These are phyloP conservation scores for Aureobasidium namibiae DNA, from an alignment of 2,329 filamentous ascomycete genomes.

Conservation along the genomic window DNA sequence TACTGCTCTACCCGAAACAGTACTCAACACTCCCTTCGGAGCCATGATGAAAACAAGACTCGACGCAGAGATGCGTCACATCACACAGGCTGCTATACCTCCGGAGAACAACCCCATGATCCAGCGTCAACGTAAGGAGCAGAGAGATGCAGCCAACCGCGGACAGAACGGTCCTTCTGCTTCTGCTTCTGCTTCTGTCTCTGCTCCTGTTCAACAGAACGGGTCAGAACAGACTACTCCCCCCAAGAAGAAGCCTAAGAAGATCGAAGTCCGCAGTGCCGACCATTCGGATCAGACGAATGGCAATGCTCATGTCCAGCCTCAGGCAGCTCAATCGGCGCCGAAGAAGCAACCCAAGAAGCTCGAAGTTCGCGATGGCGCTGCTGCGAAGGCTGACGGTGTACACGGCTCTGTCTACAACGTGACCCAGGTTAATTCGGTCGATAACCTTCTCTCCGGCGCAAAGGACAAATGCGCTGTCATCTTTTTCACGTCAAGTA, in stretches of 20 bases:
- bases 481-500: conserved; percentile 87
- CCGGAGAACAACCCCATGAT: conserved; percentile 22
- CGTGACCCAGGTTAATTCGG: conserved; percentile 49
- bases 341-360: conserved; percentile 10
- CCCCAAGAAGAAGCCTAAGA: conserved; percentile 11
- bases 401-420: conserved; percentile 48
- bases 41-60: conserved; percentile 77
- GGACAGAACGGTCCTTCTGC: not conserved
- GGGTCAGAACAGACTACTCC: not conserved
- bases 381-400: conserved; percentile 2
- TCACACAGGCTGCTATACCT: conserved; percentile 50
- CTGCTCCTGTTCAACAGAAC: not conserved
- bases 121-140: conserved; percentile 4
- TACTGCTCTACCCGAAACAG: conserved; percentile 71
- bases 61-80: conserved; percentile 53
- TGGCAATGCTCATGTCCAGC: not conserved
- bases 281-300: not conserved
- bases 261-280: conserved; percentile 5
- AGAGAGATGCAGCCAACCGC: not conserved
- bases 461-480: conserved; percentile 64
- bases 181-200: not conserved
- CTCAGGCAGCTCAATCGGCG: not conserved
- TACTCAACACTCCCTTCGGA: conserved; percentile 79
- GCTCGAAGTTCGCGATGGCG: conserved; percentile 6
- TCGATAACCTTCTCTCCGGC: conserved; percentile 52